Base-by-base conservation (phyloP, 805 yeast genomes). In the Phaffomyces thermotolerans region DNA sequence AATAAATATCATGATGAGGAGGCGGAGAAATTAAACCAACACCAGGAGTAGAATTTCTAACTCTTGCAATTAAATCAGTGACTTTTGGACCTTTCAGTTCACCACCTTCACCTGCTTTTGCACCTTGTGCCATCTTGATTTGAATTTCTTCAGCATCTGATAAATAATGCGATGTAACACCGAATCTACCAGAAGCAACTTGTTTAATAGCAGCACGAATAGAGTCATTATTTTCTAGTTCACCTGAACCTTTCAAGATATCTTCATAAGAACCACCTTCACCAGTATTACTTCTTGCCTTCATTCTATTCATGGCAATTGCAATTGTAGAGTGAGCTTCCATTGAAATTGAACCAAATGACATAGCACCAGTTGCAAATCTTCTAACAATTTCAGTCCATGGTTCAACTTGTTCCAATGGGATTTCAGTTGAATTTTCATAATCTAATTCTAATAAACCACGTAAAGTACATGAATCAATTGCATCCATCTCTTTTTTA, bases 71-170 rank as follows among this genome's bases (percentile, higher is more conserved):
- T 39, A 78, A 77, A 46, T 73, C 78, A 24, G 91, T 77, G 39
- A 91, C 99, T 68, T 91, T 91, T 69, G 52, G 49, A 25, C 54
- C 53, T 36, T 53, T 52, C 33, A 56, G 73, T 67, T 93, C 98
- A 75, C 99, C 99, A 75, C 99, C 99, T 73, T 93, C 98, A 71
- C 98, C 99, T 10, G 98, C 98, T 69, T 91, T 91, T 43, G 99
- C 99, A 69, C 99, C 98, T 69, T 91, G 99, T 9, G 98, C 98
- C 90, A 91, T 89, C 71, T 91, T 91, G 66, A 91, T 93, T 68
- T 91, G 99, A 51, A 91, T 79, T 70, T 91, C 98, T 59, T 91
- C 98, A 36, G 98, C 95, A 68, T 91, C 98, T 32, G 96, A 80
- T 57, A 91, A 73, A 65, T 93, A 91, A 67, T 83, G 79, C 3